Evolutionary conservation across 2,329 filamentous ascomycete species (phyloP).

Genomic region (Aspergillus brunneoviolaceus): DNA sequence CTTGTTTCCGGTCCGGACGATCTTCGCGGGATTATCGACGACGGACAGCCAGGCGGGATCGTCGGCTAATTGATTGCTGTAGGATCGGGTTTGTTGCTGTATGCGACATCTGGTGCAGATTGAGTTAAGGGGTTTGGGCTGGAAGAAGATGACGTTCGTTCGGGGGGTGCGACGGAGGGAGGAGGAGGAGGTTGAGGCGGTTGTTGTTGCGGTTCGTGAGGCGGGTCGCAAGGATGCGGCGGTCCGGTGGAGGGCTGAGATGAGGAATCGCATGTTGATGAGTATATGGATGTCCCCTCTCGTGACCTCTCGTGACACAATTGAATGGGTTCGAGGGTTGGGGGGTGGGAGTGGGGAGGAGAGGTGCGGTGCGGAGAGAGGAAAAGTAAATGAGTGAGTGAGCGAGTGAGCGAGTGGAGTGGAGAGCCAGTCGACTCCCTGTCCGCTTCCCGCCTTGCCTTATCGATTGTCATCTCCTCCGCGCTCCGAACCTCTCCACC

Average conservation of each 20-base stretch:
- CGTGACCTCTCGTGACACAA: too few relatives aligned
- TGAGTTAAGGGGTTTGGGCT: conserved; percentile 26
- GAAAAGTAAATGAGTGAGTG: neutral
- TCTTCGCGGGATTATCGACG: conserved; percentile 77
- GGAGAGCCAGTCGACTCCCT: too few relatives aligned
- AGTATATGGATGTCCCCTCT: neutral
- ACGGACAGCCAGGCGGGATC: conserved; percentile 80
- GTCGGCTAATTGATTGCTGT: conserved; percentile 54
- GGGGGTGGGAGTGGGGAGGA: neutral
- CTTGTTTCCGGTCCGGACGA: conserved; percentile 71
- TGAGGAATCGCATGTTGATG: conserved; percentile 29
- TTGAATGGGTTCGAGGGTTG: neutral
- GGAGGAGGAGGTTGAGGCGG: conserved; percentile 17
- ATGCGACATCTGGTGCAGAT: conserved; percentile 38
- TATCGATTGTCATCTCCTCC: neutral
- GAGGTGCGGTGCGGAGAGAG: neutral
- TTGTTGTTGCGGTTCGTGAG: too few relatives aligned
- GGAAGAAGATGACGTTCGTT: neutral
- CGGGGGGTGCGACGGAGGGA: conserved; percentile 19
- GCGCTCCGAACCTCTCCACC: neutral
- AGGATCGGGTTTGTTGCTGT: conserved; percentile 42
- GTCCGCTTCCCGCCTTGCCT: neutral
- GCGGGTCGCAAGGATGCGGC: conserved; percentile 6
- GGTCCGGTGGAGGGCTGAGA: conserved; percentile 28
- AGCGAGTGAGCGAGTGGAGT: too few relatives aligned